Base-by-base conservation (phyloP, 2,329 filamentous ascomycete genomes). In the Trichophyton schoenleinii region DNA sequence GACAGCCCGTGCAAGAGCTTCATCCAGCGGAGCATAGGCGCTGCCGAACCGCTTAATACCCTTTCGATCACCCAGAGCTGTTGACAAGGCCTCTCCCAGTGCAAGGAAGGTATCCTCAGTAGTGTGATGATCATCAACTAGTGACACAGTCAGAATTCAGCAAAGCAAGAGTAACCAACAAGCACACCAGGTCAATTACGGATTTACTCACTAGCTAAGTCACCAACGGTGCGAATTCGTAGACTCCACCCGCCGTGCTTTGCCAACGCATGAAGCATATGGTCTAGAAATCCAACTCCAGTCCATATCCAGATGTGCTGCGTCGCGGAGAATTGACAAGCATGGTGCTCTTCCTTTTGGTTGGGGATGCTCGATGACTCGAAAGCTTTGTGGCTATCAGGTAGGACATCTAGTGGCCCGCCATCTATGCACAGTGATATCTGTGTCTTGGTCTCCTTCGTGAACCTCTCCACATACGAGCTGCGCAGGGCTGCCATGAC, bases 91-190 rank as follows among this genome's bases (percentile, higher is more conserved):
- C 67, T 81, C 80, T 57, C 94, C 94, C 22, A 99, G 84, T 13
- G 92, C 90, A 66, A 99, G 87, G 77, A 89, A 96, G 63, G 89
- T 87, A 73, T 99, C 94, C 80, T 99, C 94, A 65, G 91, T 88
- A 7, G 92, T 96, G 82, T 99, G 94, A 78, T 99, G 94, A 81
- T 97, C 94, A 78, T 99, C 94, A 74, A 99, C 91, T 92, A 34
- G 18, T 9, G 15, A 25, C 13, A 31, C 25, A 1, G 36, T 20
- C 41, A 34, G 49, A 44, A n/a, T 52, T 55, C 31, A 53, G 48
- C 31, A 7, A 3, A 20, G 34, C 2, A 55, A 36, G 15, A 36
- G 28, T 36, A 55, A n/a, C 52, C 31, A 55, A 36, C 25, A 28
- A 52, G 8, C 15, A 58, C n/a, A 34, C 18, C 18, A 36, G 18